phyloP scores from a whole-genome alignment of 164 flowering plant species.

The Sedum album region DNA sequence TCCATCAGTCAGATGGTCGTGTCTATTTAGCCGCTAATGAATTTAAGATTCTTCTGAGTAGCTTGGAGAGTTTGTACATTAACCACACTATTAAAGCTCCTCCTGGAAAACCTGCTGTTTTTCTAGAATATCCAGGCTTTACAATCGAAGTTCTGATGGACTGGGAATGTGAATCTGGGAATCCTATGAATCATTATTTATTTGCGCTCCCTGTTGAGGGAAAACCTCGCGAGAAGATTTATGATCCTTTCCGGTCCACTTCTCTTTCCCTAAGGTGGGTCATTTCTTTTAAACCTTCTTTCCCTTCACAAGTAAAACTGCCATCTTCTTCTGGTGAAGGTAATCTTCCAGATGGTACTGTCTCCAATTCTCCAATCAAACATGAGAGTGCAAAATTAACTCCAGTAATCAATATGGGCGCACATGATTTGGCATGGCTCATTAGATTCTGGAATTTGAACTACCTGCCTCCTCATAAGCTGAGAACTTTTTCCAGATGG shows the following conservation, averaged over 20 bases:
- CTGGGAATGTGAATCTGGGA: conserved; percentile 96
- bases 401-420: conserved; percentile 64
- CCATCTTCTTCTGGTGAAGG: conserved; percentile 26
- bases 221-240: conserved; percentile 62
- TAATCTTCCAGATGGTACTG: conserved; percentile 25
- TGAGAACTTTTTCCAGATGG: conserved; percentile 86
- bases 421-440: conserved; percentile 97
- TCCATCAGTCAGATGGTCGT: conserved; percentile 92
- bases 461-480: conserved; percentile 83
- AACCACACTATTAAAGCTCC: conserved; percentile 51
- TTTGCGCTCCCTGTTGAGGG: conserved; percentile 83
- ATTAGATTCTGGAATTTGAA: conserved; percentile 72
- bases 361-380: conserved; percentile 22
- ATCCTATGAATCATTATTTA: conserved; percentile 82
- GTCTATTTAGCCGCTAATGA: conserved; percentile 54
- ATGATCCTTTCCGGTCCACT: conserved; percentile 90
- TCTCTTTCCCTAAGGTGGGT: conserved; percentile 88
- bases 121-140: conserved; percentile 69
- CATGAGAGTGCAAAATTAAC: conserved; percentile 27
- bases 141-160: conserved; percentile 81
- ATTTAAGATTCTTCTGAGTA: conserved; percentile 68
- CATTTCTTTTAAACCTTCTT: conserved; percentile 58
- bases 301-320: conserved; percentile 28
- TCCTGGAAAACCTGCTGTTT: conserved; percentile 37
- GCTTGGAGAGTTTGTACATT: conserved; percentile 71